phyloP scores from a whole-genome alignment of 108 stramenopile genomes.

The Asterionellopsis glacialis region DNA sequence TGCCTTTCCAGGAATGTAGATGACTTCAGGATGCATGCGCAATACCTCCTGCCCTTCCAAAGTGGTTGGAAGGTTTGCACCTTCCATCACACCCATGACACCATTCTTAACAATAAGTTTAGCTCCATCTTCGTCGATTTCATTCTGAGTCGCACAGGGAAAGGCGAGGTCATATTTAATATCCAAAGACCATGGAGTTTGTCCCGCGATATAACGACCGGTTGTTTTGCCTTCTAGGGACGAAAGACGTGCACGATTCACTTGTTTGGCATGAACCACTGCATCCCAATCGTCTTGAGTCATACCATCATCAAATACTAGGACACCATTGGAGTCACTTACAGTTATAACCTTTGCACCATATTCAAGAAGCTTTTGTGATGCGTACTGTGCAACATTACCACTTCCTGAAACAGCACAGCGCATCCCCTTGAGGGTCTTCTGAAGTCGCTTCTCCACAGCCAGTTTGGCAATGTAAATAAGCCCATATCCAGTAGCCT shows the following conservation, averaged over 20 bases:
- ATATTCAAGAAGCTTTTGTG: conserved; percentile 48
- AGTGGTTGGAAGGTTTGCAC: conserved; percentile 71
- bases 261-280: conserved; percentile 50
- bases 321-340: conserved; percentile 82
- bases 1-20: conserved; percentile 78
- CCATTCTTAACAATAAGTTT: conserved; percentile 51
- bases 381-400: conserved; percentile 70
- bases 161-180: conserved; percentile 56
- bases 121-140: conserved; percentile 56
- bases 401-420: conserved; percentile 70
- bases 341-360: conserved; percentile 82
- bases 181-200: conserved; percentile 45
- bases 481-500: conserved; percentile 74
- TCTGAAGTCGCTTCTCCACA: conserved; percentile 43
- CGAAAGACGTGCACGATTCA: conserved; percentile 46
- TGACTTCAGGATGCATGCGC: conserved; percentile 31
- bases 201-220: conserved; percentile 31
- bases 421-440: conserved; percentile 38
- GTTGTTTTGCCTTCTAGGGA: conserved; percentile 25
- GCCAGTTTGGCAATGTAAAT: conserved; percentile 72
- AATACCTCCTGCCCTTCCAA: conserved; percentile 64
- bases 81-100: conserved; percentile 53
- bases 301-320: conserved; percentile 64
- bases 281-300: conserved; percentile 43
- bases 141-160: conserved; percentile 86